Evolutionary conservation across 345 rosid genomes (phyloP), one percentile per base, ranked within the genome.

Genomic region (Moringa oleifera): DNA sequence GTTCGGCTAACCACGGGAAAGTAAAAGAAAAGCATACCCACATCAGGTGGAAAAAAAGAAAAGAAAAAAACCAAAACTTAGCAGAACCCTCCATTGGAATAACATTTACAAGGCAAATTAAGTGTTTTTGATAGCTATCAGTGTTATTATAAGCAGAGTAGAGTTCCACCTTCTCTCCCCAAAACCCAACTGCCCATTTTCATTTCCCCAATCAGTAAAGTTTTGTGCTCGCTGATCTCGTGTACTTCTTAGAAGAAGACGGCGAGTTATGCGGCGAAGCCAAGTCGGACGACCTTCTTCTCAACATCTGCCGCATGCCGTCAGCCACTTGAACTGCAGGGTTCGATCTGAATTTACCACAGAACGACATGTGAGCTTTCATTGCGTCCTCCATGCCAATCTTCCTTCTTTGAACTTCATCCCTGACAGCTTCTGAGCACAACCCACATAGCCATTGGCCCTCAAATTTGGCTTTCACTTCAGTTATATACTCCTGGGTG

Each of bases 381-480:
- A 94, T 75, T 25, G 99, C 99, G 64, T 94, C 99, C 49, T 89
- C 97, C 65, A 91, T 72, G 5, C 70, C 78, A 25, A 24, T 83
- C 56, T 73, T 71, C 51, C 83, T 80, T 61, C 89, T 79, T 64
- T 59, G 69, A 8, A 71, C 81, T 69, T 94, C 99, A 45, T 94
- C 97, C 51, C 75, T 73, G 12, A 91, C 99, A 6, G 97, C 96
- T 76, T 85, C 99, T 5, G 96, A 88, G 70, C 99, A 94, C 66
- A 94, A 75, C 45, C 99, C 99, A 71, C 99, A 94, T 3, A 94
- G 78, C 99, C 99, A 90, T 80, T 88, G 90, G 16, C 89, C 97
- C 19, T 80, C 85, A 65, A 90, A 94, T 61, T 84, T 86, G 47
- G 87, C 72, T 81, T 83, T 86, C 64, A 90, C 88, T 55, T 85